A percentile compares a stretch with the other conserved stretches of the same genome.
These are phyloP conservation scores for Hypoxylon trugodes DNA, from an alignment of 495 filamentous ascomycete genomes.

Conservation along the genomic window DNA sequence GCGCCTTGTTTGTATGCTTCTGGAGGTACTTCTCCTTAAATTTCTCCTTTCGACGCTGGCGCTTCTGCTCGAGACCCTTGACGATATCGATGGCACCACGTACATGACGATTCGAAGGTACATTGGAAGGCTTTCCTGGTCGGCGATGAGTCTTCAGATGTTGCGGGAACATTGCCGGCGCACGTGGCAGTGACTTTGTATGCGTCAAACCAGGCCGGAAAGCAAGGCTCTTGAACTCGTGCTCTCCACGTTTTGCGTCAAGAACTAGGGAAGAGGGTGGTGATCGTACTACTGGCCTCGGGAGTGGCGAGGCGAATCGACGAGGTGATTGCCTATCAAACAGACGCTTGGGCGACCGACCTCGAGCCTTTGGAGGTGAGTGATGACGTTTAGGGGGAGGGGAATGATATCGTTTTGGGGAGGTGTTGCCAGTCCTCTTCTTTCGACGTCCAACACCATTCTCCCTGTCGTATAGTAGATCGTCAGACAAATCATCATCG, in stretches of 20 bases:
- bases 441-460: conserved; percentile 48
- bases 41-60: conserved; percentile 89
- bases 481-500: conserved; percentile 66
- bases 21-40: conserved; percentile 68
- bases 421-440: conserved; percentile 45
- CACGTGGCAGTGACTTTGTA: conserved; percentile 82
- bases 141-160: conserved; percentile 49
- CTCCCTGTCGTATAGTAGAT: conserved; percentile 52
- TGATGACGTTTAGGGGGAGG: conserved; percentile 56
- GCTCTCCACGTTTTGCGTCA: conserved; percentile 44
- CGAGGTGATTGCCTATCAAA: conserved; percentile 73
- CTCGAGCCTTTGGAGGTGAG: conserved; percentile 58
- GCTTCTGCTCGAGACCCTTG: conserved; percentile 92
- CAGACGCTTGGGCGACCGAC: conserved; percentile 65
- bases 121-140: conserved; percentile 35
- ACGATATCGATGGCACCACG: conserved; percentile 96
- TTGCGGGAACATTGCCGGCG: conserved; percentile 73
- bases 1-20: conserved; percentile 71
- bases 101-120: conserved; percentile 59
- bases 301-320: conserved; percentile 72
- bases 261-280: conserved; percentile 54
- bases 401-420: conserved; percentile 56
- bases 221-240: conserved; percentile 65
- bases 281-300: conserved; percentile 50
- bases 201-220: conserved; percentile 69